These are phyloP conservation scores for Mortierella hygrophila DNA, from an alignment of 192 early-diverging fungal species.

Conservation along the genomic window DNA sequence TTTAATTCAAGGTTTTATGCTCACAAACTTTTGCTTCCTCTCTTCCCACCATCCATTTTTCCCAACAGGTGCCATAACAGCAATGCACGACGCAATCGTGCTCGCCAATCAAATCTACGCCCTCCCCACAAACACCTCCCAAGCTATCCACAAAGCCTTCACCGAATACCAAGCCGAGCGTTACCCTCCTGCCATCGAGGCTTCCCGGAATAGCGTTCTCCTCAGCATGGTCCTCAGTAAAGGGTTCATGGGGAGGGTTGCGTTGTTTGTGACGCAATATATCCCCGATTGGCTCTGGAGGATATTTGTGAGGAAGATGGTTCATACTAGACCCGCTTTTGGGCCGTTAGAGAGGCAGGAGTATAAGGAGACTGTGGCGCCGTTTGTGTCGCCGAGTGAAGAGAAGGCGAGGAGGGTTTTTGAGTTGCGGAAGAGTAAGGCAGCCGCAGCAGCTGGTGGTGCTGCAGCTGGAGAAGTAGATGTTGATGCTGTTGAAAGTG, in stretches of 20 bases:
- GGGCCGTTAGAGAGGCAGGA: too few species aligned
- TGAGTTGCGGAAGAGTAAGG: too few species aligned
- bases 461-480: too few species aligned
- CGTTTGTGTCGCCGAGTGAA: too few species aligned
- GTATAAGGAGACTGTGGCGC: too few species aligned
- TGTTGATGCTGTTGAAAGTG: too few species aligned
- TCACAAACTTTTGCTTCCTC: not conserved
- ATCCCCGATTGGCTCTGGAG: too few species aligned
- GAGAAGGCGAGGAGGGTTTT: too few species aligned
- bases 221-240: not conserved
- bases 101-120: slow-evolving; percentile 17
- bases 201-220: not conserved
- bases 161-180: slow-evolving; percentile 11
- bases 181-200: not conserved
- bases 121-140: not conserved
- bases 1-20: not conserved
- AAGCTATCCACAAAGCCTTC: not conserved
- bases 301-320: too few species aligned
- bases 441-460: too few species aligned
- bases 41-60: not conserved
- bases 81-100: slow-evolving; percentile 16
- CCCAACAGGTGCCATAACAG: not conserved
- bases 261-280: too few species aligned
- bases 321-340: too few species aligned
- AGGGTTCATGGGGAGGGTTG: not conserved